Evolutionary conservation across 2,329 filamentous ascomycete genomes (phyloP), one percentile per base, ranked within the genome.

Genomic region (Colletotrichum aenigma): DNA sequence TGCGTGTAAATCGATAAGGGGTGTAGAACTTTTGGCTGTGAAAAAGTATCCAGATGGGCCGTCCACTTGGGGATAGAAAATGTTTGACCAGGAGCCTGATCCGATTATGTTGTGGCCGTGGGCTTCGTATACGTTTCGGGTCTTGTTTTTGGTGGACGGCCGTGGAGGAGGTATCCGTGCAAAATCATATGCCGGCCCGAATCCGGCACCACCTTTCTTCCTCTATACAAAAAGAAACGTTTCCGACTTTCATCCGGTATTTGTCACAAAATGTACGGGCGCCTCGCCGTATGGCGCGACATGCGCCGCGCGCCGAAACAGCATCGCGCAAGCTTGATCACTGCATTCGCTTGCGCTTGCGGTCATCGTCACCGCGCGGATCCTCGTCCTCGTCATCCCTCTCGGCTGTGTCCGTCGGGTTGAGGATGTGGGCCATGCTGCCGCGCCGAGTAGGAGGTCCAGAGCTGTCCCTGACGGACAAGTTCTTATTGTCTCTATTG

Each of bases 341-440:
- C 78, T 89, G 86, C 78, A 92, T 84, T 70, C 92, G 87, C 83
- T 93, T 93, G 73, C 92, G 87, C 82, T 93, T 93, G 60, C 90
- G 86, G 78, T 91, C 90, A 13, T 91, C 90, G 26, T 92, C 90
- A 26, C 88, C 89, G 36, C 90, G 84, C 0, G 85, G 85, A 58
- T 90, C 89, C 61, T 89, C 89, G 71, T 91, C 90, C 72, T 91
- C 90, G 32, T 91, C 88, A 7, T 89, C 88, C 48, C 88, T 85
- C 81, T 91, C 90, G 7, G 86, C 86, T 24, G 88, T 91, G 68
- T 91, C 89, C 28, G 89, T 90, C 1, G 90, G 90, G 79, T 92
- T 92, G n/a, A 92, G 84, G 21, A 92, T 92, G 76, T 92, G 90
- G 1, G 90, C 90, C 90, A 92, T 92, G 82, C 90, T 92, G 28